These are phyloP conservation scores for Allomyces macrogynus DNA, from an alignment of 192 early-diverging fungal genomes.

Conservation along the genomic window DNA sequence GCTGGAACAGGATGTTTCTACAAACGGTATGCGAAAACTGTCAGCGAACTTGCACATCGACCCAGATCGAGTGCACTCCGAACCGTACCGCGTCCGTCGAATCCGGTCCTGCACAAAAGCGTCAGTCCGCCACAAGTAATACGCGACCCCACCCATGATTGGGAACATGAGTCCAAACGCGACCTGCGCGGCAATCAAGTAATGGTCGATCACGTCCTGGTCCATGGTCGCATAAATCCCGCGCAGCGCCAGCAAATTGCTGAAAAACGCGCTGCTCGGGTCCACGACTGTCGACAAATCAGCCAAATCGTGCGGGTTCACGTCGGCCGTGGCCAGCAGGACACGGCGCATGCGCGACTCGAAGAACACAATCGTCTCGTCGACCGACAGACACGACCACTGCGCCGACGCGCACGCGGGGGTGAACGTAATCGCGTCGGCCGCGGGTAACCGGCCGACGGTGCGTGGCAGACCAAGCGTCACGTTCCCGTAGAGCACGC, in stretches of 20 bases:
- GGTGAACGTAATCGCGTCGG: neutral
- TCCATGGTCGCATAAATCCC: neutral
- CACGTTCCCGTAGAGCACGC: neutral
- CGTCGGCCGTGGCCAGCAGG: neutral
- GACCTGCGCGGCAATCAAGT: too few species aligned
- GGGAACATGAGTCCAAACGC: too few species aligned
- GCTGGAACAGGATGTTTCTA: neutral
- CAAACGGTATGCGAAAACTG: too few species aligned
- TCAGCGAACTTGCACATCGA: too few species aligned
- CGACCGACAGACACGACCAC: neutral
- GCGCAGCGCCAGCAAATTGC: neutral
- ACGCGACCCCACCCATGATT: too few species aligned
- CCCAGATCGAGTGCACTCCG: too few species aligned
- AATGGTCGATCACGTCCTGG: neutral
- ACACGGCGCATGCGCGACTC: neutral
- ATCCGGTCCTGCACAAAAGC: neutral
- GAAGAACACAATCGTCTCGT: neutral
- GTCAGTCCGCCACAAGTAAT: too few species aligned
- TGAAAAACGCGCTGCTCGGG: neutral
- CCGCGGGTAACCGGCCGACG: neutral
- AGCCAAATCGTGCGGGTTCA: neutral
- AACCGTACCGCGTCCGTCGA: neutral
- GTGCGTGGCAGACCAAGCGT: neutral
- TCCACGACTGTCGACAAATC: neutral
- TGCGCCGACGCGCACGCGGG: neutral